Evolutionary conservation across 1,284 basidiomycete species (phyloP).

Genomic region (Boletus mariae): DNA sequence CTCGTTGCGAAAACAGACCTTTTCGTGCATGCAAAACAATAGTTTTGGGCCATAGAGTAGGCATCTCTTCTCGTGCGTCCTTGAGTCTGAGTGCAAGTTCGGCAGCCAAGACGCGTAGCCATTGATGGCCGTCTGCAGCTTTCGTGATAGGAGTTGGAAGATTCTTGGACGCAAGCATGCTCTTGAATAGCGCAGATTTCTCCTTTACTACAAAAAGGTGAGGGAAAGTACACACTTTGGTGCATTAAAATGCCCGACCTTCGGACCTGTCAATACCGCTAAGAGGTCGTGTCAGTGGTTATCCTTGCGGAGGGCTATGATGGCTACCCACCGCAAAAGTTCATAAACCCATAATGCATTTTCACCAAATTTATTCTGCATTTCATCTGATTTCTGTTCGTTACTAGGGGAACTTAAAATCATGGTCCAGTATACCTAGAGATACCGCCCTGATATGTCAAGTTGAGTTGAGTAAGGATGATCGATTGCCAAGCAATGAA

Average conservation of each 20-base stretch:
- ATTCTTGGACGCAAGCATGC: constrained; percentile 93
- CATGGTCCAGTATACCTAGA: constrained; percentile 37
- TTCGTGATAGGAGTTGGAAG: constrained; percentile 75
- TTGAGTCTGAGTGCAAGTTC: constrained; percentile 84
- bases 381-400: constrained; percentile 50
- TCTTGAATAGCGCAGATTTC: constrained; percentile 78
- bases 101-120: constrained; percentile 88
- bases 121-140: constrained; percentile 75
- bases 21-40: constrained; percentile 75
- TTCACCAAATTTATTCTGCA: constrained; percentile 83
- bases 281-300: constrained; percentile 5
- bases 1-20: constrained; percentile 39
- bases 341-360: constrained; percentile 91
- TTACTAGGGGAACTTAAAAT: constrained; percentile 1
- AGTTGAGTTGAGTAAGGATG: constrained; percentile 3
- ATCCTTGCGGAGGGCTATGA: not conserved
- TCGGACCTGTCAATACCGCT: constrained; percentile 90
- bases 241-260: constrained; percentile 46
- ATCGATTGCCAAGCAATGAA: constrained; percentile 2
- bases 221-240: not conserved
- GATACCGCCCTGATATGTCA: constrained; percentile 39
- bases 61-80: constrained; percentile 72
- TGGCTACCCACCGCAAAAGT: constrained; percentile 54
- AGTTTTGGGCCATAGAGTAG: constrained; percentile 90
- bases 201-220: constrained; percentile 65